phyloP scores from a whole-genome alignment of 768 basidiomycete species.

The Trametes gibbosa region DNA sequence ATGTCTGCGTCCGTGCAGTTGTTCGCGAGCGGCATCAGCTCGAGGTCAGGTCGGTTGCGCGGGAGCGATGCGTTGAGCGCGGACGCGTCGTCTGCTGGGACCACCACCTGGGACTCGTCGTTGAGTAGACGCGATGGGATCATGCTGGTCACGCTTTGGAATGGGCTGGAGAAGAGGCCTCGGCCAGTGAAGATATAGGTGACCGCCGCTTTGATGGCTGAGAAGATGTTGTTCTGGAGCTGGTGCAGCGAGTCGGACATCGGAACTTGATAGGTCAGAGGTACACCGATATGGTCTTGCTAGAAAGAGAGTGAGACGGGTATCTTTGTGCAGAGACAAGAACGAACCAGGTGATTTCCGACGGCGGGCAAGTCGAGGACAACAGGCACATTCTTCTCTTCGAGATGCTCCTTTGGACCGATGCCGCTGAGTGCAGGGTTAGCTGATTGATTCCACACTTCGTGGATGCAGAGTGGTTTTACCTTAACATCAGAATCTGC shows the following conservation, averaged over 20 bases:
- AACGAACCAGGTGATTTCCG: constrained; percentile 23
- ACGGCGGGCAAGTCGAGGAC: constrained; percentile 26
- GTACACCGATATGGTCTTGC: constrained; percentile 19
- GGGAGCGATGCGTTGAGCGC: constrained; percentile 12
- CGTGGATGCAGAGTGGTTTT: not conserved
- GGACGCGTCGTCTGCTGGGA: not conserved
- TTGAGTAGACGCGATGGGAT: constrained; percentile 12
- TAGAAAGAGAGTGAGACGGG: not conserved
- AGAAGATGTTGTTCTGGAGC: constrained; percentile 6
- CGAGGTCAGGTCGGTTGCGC: constrained; percentile 22
- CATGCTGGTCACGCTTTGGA: constrained; percentile 9
- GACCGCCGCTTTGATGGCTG: constrained; percentile 2
- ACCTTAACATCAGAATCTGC: constrained; percentile 38
- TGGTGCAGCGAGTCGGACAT: constrained; percentile 14
- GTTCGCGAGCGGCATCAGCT: constrained; percentile 18
- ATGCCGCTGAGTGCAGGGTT: constrained; percentile 20
- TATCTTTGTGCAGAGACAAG: too few relatives aligned
- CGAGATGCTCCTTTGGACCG: constrained; percentile 22
- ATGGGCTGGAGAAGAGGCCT: constrained; percentile 13
- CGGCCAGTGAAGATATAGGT: constrained; percentile 15
- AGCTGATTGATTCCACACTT: not conserved
- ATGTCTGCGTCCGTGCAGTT: constrained; percentile 5
- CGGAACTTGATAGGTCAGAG: constrained; percentile 13
- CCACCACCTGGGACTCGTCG: not conserved
- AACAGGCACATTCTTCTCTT: constrained; percentile 19